Evolutionary conservation across 2,329 filamentous ascomycete species (phyloP).

Genomic region (Epichloe typhina): DNA sequence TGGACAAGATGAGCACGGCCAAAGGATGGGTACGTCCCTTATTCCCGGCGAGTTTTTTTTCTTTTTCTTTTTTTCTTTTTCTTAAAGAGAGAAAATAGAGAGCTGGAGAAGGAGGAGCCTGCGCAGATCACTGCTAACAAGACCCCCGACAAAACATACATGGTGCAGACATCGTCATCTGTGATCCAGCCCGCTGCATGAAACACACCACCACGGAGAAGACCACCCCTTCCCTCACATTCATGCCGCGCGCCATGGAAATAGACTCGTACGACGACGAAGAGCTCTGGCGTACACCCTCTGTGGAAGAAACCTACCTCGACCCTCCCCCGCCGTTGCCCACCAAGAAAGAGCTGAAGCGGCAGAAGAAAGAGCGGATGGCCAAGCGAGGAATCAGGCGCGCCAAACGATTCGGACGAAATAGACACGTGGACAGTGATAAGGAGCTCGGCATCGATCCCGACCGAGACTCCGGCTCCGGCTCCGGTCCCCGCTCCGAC

Average conservation of each 20-base stretch:
- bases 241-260: constrained; percentile 8
- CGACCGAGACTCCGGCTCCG: neutral
- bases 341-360: neutral
- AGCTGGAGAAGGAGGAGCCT: too few species aligned
- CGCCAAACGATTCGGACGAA: neutral
- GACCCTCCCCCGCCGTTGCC: constrained; percentile 14
- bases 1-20: too few species aligned
- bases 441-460: neutral
- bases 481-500: too few species aligned
- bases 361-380: neutral
- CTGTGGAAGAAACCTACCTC: constrained; percentile 13
- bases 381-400: neutral
- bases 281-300: constrained; percentile 3
- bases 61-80: too few species aligned
- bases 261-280: too few species aligned
- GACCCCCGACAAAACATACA: neutral
- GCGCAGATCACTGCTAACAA: too few species aligned
- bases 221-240: constrained; percentile 13
- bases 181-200: constrained; percentile 14
- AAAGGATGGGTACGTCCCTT: too few species aligned
- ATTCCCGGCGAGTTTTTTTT: too few species aligned
- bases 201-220: constrained; percentile 11
- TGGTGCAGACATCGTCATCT: neutral
- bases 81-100: too few species aligned
- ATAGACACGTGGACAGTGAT: neutral